Evolutionary conservation across 1,284 basidiomycete species (phyloP), one percentile per base, ranked within the genome.

Genomic region (Rhodofomes roseus): DNA sequence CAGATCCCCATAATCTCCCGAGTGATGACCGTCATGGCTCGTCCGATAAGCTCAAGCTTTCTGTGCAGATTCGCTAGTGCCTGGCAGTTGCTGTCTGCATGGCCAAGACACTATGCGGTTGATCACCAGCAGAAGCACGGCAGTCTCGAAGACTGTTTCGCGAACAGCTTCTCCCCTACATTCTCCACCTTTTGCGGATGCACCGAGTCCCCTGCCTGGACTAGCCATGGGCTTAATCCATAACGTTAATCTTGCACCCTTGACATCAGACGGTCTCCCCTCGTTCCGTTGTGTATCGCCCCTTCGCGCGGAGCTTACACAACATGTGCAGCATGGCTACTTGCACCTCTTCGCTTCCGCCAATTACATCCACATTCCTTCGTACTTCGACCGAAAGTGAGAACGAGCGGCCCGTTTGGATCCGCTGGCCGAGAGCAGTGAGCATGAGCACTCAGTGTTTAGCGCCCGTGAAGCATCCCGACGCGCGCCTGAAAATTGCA

Each of bases 11-110:
- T 23, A 23, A 25, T 25, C 12, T 16, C 14, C 34, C 50, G 31
- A 16, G 8, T 7, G 31, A 36, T 36, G n/a, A 3, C 31, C 34
- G n/a, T 52, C n/a, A 12, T 34, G 18, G 7, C 34, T 18, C 14
- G 27, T 50, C 34, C 36, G 46, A 56, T 57, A 46, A 57, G 36
- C 46, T 57, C 56, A 57, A 51, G 56, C 56, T 29, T 57, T 44
- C 20, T 27, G 25, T 48, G 27, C 14, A 48, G 54, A 44, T 40
- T 56, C 41, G 20, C 27, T 23, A 40, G 54, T 56, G n/a, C 41
- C n/a, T 56, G 41, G 11, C 27, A 56, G 41, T 52, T 51, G 29
- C 36, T 48, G 46, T 52, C 22, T 34, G 50, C 16, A 23, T 22
- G 16, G 31, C 50, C 4, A 31, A 56, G 54, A 18, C 27, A 46